Percentiles rank a stretch among this genome's conserved stretches.
Conservation (phyloP, 345 rosid species). For the Carallia pectinifolia region DNA sequence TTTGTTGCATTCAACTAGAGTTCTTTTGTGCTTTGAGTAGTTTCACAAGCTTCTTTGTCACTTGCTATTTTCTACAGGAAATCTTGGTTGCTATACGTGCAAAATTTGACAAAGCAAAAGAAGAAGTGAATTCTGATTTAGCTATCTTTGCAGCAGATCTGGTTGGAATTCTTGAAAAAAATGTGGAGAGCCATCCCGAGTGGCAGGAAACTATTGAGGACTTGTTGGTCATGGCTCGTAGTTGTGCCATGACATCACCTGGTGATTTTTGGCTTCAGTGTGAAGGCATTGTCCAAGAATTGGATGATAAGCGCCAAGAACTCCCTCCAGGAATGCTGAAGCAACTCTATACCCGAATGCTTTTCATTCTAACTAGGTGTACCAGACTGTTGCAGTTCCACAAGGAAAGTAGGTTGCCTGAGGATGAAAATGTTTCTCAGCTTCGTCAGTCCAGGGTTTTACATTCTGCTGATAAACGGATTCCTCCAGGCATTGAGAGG, state of each 20-base stretch:
- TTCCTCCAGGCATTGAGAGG: slow-evolving; percentile 41
- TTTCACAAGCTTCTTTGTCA: slow-evolving; percentile 16
- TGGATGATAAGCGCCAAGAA: slow-evolving; percentile 98
- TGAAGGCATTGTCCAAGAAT: slow-evolving; percentile 97
- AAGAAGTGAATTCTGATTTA: slow-evolving; percentile 98
- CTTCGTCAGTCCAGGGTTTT: slow-evolving; percentile 65
- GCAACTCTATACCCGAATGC: slow-evolving; percentile 96
- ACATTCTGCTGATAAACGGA: slow-evolving; percentile 62
- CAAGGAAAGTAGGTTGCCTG: slow-evolving; percentile 92
- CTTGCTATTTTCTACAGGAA: slow-evolving; percentile 51
- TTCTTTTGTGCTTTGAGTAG: slow-evolving; percentile 7
- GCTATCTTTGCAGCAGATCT: slow-evolving; percentile 96
- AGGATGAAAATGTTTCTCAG: slow-evolving; percentile 66
- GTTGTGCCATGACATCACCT: slow-evolving; percentile 91
- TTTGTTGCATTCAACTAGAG: neutral
- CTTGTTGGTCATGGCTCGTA: slow-evolving; percentile 87
- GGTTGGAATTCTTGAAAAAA: slow-evolving; percentile 92
- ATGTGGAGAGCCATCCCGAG: slow-evolving; percentile 96
- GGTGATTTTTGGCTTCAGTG: slow-evolving; percentile 99
- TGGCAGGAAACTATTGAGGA: slow-evolving; percentile 99
- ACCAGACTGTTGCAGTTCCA: slow-evolving; percentile 97
- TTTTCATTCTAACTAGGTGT: slow-evolving; percentile 96
- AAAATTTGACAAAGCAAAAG: slow-evolving; percentile 97
- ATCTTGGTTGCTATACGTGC: slow-evolving; percentile 73
- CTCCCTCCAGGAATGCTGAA: slow-evolving; percentile 86